A percentile compares a stretch with the other conserved stretches of the same genome.
Evolutionary conservation across 371 early-diverging fungal species (phyloP).

Genomic region (Paraphysoderma sedebokerense): DNA sequence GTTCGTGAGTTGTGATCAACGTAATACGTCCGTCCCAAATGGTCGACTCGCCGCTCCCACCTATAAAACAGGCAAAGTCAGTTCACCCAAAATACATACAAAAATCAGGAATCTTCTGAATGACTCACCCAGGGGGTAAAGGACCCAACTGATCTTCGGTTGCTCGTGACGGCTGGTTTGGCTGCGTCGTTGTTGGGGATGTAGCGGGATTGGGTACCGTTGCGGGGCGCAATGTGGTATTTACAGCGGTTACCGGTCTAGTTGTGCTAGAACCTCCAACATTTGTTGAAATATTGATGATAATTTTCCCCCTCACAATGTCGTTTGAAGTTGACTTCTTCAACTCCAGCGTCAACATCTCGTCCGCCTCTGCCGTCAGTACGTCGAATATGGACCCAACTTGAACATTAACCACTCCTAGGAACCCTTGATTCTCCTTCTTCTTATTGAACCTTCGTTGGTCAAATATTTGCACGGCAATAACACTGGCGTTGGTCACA

Average conservation of each 20-base stretch:
- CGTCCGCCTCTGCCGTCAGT: conserved; percentile 14
- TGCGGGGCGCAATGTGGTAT: conserved; percentile 4
- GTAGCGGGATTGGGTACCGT: conserved; percentile 6
- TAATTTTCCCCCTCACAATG: conserved; percentile 67
- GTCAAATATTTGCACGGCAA: conserved; percentile 90
- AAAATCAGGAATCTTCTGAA: conserved; percentile 5
- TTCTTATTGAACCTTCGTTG: conserved; percentile 83
- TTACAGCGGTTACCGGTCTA: no score
- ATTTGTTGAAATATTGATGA: conserved; percentile 43
- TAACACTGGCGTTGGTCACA: conserved; percentile 52
- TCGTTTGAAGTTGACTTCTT: conserved; percentile 65
- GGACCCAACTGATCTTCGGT: conserved; percentile 42
- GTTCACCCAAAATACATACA: not conserved
- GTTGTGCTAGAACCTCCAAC: not conserved
- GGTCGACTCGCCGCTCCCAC: conserved; percentile 53
- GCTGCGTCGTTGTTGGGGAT: not conserved
- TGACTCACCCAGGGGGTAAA: conserved; percentile 43
- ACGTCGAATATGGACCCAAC: conserved; percentile 63
- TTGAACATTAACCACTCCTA: conserved; percentile 80
- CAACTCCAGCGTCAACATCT: conserved; percentile 69
- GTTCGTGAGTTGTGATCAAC: conserved; percentile 49
- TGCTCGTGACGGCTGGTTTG: conserved; percentile 16
- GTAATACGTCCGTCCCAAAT: conserved; percentile 45
- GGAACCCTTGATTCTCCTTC: conserved; percentile 70
- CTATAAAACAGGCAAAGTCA: conserved; percentile 10